Evolutionary conservation across 2,329 filamentous ascomycete genomes (phyloP), one percentile per base, ranked within the genome.

Genomic region (Pezicula rhizophila): DNA sequence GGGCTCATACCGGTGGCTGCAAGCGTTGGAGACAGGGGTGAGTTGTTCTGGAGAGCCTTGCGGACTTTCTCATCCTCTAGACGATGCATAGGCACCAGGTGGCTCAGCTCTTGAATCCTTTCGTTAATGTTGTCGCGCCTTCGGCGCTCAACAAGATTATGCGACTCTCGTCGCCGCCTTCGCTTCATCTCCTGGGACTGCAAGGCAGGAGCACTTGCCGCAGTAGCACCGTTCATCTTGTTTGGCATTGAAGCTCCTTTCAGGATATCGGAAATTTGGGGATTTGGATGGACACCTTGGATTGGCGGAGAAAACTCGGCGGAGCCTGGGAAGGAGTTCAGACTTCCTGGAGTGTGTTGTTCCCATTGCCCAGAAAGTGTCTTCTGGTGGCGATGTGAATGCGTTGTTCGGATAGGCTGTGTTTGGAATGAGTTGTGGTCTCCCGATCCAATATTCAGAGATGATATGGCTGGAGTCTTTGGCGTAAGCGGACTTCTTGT

Each of bases 51-150:
- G 47, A 97, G 85, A 63, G 96, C 85, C 70, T 97, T 97, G 58
- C 91, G 85, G 42, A 97, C 87, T 71, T 96, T 96, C 70, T 99
- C 93, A 64, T 97, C 93, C 62, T 99, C 93, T 2, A 99, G 77
- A 52, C 93, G 84, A 68, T 99, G 93, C 52, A 85, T 78, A 20
- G 93, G 93, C 2, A 99, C 92, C 15, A 99, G 79, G 60, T 90
- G 89, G 63, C 92, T 96, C 7, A 99, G 78, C 64, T 99, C 93
- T 63, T 97, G 92, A 54, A 99, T 99, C 39, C 93, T 84, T 69
- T 99, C 93, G 60, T 99, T 99, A 75, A 99, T 99, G 65, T 97
- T 97, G 71, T 97, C 93, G 53, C 93, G 83, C 53, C 93, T 85
- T 45, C 93, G 85, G 49, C 93, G 89, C 72, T 99, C 93, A 10